Evolutionary conservation across 805 yeast genomes (phyloP).

Genomic region (Ogataea populi-albae): DNA sequence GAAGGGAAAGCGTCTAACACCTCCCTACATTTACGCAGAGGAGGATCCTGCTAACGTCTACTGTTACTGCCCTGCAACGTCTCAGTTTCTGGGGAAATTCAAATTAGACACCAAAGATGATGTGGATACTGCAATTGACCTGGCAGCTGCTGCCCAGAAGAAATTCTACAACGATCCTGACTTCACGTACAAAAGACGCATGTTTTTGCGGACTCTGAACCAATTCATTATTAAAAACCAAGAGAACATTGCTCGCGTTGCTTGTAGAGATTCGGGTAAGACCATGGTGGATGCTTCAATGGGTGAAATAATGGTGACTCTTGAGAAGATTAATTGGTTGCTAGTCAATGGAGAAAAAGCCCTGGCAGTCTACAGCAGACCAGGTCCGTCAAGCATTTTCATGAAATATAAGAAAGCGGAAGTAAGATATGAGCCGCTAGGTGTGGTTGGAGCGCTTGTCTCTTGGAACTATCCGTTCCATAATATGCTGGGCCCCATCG

Average conservation of each 20-base stretch:
- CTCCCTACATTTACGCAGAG: slow-evolving; percentile 55
- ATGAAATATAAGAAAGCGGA: slow-evolving; percentile 92
- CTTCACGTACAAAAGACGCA: slow-evolving; percentile 54
- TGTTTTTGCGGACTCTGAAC: slow-evolving; percentile 66
- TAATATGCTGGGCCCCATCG: slow-evolving; percentile 87
- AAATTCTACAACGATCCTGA: slow-evolving; percentile 53
- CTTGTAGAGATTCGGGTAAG: slow-evolving; percentile 96
- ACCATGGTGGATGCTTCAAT: slow-evolving; percentile 93
- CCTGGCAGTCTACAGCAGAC: slow-evolving; percentile 66
- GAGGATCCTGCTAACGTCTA: slow-evolving; percentile 70
- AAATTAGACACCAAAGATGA: slow-evolving; percentile 62
- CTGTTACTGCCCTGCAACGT: slow-evolving; percentile 94
- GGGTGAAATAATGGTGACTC: slow-evolving; percentile 94
- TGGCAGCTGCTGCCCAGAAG: slow-evolving; percentile 53
- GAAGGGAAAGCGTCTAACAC: slow-evolving; percentile 80
- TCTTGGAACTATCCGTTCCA: slow-evolving; percentile 99
- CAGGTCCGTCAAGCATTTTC: slow-evolving; percentile 83
- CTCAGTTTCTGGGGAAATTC: slow-evolving; percentile 78
- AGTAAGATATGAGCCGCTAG: slow-evolving; percentile 89
- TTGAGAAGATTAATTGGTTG: slow-evolving; percentile 91
- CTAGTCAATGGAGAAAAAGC: slow-evolving; percentile 76
- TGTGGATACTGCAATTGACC: slow-evolving; percentile 61
- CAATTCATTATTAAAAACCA: slow-evolving; percentile 78
- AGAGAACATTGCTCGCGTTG: slow-evolving; percentile 81
- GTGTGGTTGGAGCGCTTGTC: slow-evolving; percentile 83